Conservation (phyloP, 1,284 basidiomycete genomes). For the Bondarzewia mesenterica region DNA sequence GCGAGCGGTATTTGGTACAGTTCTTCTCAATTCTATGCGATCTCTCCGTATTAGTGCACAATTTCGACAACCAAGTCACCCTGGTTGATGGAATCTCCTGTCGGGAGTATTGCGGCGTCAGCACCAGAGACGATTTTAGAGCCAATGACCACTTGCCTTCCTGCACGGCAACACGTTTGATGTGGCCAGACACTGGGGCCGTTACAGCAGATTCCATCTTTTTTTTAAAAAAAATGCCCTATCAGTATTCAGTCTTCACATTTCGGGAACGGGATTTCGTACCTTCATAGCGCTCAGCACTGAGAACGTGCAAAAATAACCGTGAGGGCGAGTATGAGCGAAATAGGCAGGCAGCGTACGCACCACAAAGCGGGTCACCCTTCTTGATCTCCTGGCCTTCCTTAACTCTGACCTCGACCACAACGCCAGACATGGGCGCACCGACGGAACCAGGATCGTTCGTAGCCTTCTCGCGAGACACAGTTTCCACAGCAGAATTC, state of each 20-base stretch:
- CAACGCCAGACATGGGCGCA: conserved; percentile 95
- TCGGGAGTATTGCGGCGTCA: conserved; percentile 11
- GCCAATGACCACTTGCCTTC: conserved; percentile 48
- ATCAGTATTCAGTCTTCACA: conserved; percentile 17
- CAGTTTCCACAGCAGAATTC: conserved; percentile 91
- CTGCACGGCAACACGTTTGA: conserved; percentile 85
- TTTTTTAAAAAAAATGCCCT: conserved; percentile 1
- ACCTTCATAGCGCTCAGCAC: conserved; percentile 91
- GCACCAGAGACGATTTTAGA: conserved; percentile 3
- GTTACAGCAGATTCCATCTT: conserved; percentile 98
- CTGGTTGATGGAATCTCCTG: conserved; percentile 83
- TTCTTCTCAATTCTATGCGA: background rate
- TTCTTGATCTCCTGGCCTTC: conserved; percentile 97
- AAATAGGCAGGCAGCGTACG: conserved; percentile 19
- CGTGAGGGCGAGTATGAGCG: conserved; percentile 7
- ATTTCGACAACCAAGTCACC: conserved; percentile 85
- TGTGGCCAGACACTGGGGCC: conserved; percentile 90
- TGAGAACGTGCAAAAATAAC: conserved; percentile 19
- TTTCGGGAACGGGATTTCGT: conserved; percentile 18
- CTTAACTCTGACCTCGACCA: conserved; percentile 95
- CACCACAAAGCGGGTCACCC: conserved; percentile 87
- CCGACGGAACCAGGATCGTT: conserved; percentile 92
- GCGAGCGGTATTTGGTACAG: background rate
- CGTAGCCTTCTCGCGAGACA: conserved; percentile 91
- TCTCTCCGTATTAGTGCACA: conserved; percentile 40